phyloP scores from a whole-genome alignment of 2,329 filamentous ascomycete genomes.

The Phyllachora maydis region DNA sequence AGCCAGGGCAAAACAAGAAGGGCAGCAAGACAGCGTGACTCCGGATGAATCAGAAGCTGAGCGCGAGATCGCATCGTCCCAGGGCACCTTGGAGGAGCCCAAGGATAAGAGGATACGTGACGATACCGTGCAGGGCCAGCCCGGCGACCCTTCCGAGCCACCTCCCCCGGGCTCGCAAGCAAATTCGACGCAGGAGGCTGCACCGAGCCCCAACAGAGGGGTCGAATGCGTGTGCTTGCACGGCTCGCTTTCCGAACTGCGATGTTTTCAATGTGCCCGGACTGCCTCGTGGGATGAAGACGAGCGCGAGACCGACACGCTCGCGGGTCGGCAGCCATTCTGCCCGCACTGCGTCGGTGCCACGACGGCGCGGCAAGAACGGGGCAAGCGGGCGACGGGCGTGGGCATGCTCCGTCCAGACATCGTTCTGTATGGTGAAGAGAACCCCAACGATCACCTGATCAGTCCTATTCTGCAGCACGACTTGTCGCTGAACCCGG shows the following conservation, averaged over 20 bases:
- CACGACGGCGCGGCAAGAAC: constrained; percentile 38
- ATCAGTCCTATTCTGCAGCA: constrained; percentile 49
- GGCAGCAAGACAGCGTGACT: no score
- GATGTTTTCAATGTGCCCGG: constrained; percentile 40
- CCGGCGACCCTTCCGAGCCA: no score
- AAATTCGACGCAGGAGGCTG: no score
- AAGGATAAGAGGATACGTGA: no score
- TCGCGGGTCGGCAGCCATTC: constrained; percentile 43
- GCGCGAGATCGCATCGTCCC: no score
- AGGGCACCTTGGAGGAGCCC: no score
- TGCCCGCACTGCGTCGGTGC: constrained; percentile 45
- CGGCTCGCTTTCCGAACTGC: constrained; percentile 42
- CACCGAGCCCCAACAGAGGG: constrained; percentile 18
- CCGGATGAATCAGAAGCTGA: no score
- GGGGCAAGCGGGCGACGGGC: constrained; percentile 44
- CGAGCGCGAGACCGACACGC: constrained; percentile 29
- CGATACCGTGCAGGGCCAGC: no score
- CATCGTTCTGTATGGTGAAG: constrained; percentile 56
- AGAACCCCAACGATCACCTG: constrained; percentile 46
- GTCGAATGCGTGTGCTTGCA: constrained; percentile 52
- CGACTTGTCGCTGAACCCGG: constrained; percentile 41
- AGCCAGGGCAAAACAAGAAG: no score
- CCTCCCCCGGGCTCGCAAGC: no score
- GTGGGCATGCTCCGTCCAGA: constrained; percentile 50
- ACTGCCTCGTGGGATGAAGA: constrained; percentile 38